These are phyloP conservation scores for Volvox reticuliferus DNA, from an alignment of 139 green algal genomes.

Conservation along the genomic window DNA sequence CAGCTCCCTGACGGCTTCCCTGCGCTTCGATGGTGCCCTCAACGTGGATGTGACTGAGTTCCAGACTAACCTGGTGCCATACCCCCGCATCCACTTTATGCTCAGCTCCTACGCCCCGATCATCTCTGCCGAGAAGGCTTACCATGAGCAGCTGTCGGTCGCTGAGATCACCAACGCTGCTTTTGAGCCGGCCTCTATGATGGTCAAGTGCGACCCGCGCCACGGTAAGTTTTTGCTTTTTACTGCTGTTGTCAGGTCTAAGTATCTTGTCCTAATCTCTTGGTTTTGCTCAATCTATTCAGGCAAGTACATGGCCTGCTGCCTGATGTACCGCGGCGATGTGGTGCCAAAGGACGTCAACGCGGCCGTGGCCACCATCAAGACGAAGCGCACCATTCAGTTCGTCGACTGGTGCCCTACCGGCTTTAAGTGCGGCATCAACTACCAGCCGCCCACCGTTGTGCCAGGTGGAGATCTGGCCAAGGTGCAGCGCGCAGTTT, in stretches of 20 bases:
- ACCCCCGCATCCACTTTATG: conserved; percentile 99
- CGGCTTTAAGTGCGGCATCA: conserved; percentile 99
- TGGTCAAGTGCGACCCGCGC: conserved; percentile 98
- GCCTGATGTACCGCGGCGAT: conserved; percentile 99
- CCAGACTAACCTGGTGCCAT: conserved; percentile 99
- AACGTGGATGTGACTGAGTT: conserved; percentile 99
- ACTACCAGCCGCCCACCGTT: conserved; percentile 99
- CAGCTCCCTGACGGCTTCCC: conserved; percentile 95
- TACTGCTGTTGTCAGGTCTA: neutral
- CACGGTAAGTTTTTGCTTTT: conserved; percentile 66
- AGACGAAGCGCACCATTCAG: conserved; percentile 99
- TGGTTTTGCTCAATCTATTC: no score
- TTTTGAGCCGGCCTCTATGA: conserved; percentile 97
- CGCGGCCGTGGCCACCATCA: conserved; percentile 96
- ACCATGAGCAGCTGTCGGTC: conserved; percentile 98
- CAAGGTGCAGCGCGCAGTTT: conserved; percentile 99
- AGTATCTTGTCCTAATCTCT: no score
- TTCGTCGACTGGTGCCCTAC: conserved; percentile 99
- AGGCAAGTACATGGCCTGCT: conserved; percentile 99
- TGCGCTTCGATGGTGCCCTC: conserved; percentile 96
- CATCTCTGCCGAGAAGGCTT: conserved; percentile 99
- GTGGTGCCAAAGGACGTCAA: conserved; percentile 99
- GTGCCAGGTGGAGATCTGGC: conserved; percentile 97
- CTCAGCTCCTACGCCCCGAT: conserved; percentile 97
- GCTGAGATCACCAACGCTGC: conserved; percentile 98